Evolutionary conservation across 1,284 basidiomycete genomes (phyloP).

Genomic region (Cutaneotrichosporon sp.): DNA sequence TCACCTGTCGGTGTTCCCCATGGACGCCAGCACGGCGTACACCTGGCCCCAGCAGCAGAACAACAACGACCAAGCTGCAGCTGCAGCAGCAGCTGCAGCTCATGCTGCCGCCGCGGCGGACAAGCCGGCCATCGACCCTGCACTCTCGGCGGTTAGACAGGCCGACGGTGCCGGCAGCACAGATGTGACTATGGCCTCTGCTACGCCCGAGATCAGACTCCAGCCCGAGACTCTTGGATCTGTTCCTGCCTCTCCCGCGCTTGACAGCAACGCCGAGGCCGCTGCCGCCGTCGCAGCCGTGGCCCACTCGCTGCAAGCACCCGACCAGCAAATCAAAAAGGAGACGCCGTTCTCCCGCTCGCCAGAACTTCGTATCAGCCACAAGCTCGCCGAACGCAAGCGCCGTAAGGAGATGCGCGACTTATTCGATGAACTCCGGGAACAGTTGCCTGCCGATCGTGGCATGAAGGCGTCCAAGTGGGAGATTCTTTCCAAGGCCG

Average conservation of each 20-base stretch:
- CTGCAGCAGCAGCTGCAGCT: not conserved
- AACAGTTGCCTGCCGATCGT: conserved; percentile 80
- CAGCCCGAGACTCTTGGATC: conserved; percentile 33
- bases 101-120: too few relatives aligned
- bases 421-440: conserved; percentile 86
- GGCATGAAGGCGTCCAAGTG: conserved; percentile 86
- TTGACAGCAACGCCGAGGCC: conserved; percentile 8
- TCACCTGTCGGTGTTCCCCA: conserved; percentile 24
- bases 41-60: conserved; percentile 3
- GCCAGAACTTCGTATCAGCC: conserved; percentile 84
- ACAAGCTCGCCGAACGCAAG: conserved; percentile 86
- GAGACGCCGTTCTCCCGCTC: conserved; percentile 87
- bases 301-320: conserved; percentile 5
- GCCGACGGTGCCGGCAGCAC: conserved; percentile 1
- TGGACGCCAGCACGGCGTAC: conserved; percentile 10
- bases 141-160: conserved; percentile 27
- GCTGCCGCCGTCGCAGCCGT: conserved; percentile 21
- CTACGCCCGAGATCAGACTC: conserved; percentile 32
- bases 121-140: conserved; percentile 28
- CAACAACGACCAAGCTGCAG: not conserved
- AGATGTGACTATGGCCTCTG: conserved; percentile 3
- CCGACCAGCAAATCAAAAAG: conserved; percentile 20
- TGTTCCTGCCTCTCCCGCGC: conserved; percentile 23
- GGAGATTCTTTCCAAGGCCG: conserved; percentile 23
- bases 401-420: conserved; percentile 97